Percentiles rank a stretch among this genome's conserved stretches.
phyloP scores from a whole-genome alignment of 257 asterid genomes.

The Solanum stenotomum region DNA sequence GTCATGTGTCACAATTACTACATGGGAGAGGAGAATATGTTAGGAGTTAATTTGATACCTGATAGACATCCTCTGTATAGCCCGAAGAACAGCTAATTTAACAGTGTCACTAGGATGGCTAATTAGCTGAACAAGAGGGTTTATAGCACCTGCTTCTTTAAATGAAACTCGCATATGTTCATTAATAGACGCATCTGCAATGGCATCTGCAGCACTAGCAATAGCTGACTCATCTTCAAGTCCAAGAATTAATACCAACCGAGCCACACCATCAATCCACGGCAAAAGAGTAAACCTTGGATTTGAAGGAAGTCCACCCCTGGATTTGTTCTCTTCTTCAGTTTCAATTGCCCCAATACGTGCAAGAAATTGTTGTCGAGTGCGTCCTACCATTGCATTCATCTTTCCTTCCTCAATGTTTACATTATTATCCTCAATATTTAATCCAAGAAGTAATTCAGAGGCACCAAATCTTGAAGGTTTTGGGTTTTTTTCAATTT shows the following conservation, averaged over 20 bases:
- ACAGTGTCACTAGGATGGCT: constrained; percentile 50
- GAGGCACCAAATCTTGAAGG: constrained; percentile 79
- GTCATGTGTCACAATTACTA: background rate
- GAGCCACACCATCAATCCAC: constrained; percentile 70
- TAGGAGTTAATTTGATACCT: constrained; percentile 30
- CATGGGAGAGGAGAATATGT: background rate
- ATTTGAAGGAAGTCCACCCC: constrained; percentile 13
- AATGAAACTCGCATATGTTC: constrained; percentile 65
- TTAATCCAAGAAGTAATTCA: constrained; percentile 59
- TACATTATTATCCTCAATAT: constrained; percentile 25
- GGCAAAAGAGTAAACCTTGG: constrained; percentile 61
- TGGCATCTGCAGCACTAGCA: constrained; percentile 62
- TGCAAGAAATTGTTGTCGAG: constrained; percentile 79
- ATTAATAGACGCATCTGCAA: constrained; percentile 68
- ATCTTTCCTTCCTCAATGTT: constrained; percentile 56
- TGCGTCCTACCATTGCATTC: constrained; percentile 57
- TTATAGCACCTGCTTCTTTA: constrained; percentile 73
- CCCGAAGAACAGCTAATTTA: constrained; percentile 45
- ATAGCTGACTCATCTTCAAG: constrained; percentile 76
- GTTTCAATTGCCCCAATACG: constrained; percentile 76
- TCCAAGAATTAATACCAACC: constrained; percentile 78
- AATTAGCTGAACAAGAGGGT: constrained; percentile 50
- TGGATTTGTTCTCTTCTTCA: constrained; percentile 38
- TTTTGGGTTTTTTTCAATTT: constrained; percentile 43
- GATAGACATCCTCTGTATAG: constrained; percentile 71